These are phyloP conservation scores for Solanum paucissectum DNA, from an alignment of 257 asterid species.

Conservation along the genomic window DNA sequence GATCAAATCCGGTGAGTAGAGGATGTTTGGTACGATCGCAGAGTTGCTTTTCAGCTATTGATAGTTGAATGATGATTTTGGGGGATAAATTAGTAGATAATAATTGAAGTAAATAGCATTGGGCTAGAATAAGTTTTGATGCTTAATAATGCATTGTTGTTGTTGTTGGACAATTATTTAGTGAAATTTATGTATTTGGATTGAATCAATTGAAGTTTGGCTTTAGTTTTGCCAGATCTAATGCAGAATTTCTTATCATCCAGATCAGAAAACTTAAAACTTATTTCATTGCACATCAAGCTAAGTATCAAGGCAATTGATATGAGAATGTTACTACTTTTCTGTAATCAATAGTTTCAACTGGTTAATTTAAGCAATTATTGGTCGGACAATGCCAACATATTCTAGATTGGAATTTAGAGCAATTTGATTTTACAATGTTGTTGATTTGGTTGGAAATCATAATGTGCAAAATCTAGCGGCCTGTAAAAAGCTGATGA, in stretches of 20 bases:
- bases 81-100: neutral
- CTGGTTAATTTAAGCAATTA: neutral
- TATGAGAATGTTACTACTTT: neutral
- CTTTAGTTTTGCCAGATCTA: neutral
- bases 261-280: neutral
- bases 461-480: neutral
- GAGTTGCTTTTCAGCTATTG: constrained; percentile 40
- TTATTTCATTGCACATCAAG: neutral
- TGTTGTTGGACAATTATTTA: neutral
- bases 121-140: neutral
- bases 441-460: neutral
- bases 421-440: neutral
- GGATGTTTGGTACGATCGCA: constrained; percentile 25
- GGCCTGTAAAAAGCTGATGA: neutral
- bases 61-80: constrained; percentile 4
- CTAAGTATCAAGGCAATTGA: neutral
- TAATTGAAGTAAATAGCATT: neutral
- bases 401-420: neutral
- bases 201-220: neutral
- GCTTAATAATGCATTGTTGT: neutral
- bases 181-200: neutral
- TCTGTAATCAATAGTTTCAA: too few relatives aligned
- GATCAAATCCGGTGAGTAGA: constrained; percentile 32
- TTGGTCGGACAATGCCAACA: neutral
- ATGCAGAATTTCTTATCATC: too few relatives aligned